phyloP scores from a whole-genome alignment of 2,329 filamentous ascomycete genomes.

The Didymella pomorum region DNA sequence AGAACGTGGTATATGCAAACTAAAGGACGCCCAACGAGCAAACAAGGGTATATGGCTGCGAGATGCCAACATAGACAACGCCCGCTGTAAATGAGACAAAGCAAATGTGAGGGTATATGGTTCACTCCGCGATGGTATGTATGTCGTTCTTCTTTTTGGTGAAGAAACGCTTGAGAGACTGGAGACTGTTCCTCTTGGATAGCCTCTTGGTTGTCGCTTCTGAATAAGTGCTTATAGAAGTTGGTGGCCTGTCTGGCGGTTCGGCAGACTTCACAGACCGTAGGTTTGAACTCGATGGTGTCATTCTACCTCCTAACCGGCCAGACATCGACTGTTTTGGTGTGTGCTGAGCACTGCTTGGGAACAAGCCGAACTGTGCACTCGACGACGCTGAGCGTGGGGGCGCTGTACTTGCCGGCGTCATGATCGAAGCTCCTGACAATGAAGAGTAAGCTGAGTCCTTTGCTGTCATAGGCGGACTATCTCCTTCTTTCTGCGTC shows the following conservation, averaged over 20 bases:
- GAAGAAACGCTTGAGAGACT: conserved; percentile 48
- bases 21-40: conserved; percentile 14
- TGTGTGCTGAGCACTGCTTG: conserved; percentile 40
- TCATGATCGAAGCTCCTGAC: conserved; percentile 45
- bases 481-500: conserved; percentile 33
- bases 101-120: conserved; percentile 25
- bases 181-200: conserved; percentile 46
- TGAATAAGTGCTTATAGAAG: conserved; percentile 39
- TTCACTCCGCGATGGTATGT: conserved; percentile 47
- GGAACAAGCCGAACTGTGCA: conserved; percentile 48
- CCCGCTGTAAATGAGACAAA: conserved; percentile 24
- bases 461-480: conserved; percentile 47
- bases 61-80: conserved; percentile 24
- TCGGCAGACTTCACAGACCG: conserved; percentile 25
- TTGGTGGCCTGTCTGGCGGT: conserved; percentile 38
- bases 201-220: conserved; percentile 30
- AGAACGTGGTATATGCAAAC: conserved; percentile 18
- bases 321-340: conserved; percentile 45
- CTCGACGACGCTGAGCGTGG: conserved; percentile 44
- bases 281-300: conserved; percentile 32
- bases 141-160: conserved; percentile 46
- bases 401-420: conserved; percentile 32
- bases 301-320: conserved; percentile 37
- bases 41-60: conserved; percentile 24
- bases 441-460: conserved; percentile 52